Conservation (phyloP, 139 green algal species). For the Spirogloea muscicola region DNA sequence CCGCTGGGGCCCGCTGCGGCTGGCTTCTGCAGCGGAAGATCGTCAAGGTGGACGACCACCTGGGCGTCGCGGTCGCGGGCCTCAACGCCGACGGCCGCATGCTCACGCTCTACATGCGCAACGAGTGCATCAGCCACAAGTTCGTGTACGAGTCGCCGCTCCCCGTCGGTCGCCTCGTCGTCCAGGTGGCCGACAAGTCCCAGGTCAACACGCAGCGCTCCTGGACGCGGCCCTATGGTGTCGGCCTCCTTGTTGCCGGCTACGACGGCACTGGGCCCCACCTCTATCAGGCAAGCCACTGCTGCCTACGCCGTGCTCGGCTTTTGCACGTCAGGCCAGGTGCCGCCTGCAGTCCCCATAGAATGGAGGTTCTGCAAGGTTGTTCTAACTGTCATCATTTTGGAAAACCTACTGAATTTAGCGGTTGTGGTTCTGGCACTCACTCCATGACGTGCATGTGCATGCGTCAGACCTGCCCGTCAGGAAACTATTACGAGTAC, state of each 20-base stretch:
- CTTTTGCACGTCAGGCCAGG: no score
- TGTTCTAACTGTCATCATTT: no score
- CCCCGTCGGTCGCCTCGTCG: conserved; percentile 78
- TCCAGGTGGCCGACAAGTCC: conserved; percentile 86
- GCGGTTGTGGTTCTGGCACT: no score
- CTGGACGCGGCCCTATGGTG: conserved; percentile 91
- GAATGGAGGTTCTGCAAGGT: no score
- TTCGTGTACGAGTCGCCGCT: conserved; percentile 89
- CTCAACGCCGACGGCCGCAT: conserved; percentile 90
- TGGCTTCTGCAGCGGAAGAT: no score
- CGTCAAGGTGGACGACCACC: conserved; percentile 97
- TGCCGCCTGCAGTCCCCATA: no score
- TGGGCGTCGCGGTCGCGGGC: conserved; percentile 92
- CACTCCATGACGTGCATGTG: no score
- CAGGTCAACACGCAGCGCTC: conserved; percentile 80
- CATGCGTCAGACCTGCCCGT: conserved; percentile 85
- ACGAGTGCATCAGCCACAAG: conserved; percentile 93
- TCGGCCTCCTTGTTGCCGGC: conserved; percentile 87
- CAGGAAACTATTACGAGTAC: conserved; percentile 96
- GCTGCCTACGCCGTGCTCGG: no score
- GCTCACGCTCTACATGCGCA: conserved; percentile 92
- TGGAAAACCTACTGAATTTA: no score
- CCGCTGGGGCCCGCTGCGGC: no score
- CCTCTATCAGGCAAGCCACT: no score
- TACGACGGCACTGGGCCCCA: conserved; percentile 73